Conservation (phyloP, 2,329 filamentous ascomycete species). For the Coleophoma eucalyptorum region DNA sequence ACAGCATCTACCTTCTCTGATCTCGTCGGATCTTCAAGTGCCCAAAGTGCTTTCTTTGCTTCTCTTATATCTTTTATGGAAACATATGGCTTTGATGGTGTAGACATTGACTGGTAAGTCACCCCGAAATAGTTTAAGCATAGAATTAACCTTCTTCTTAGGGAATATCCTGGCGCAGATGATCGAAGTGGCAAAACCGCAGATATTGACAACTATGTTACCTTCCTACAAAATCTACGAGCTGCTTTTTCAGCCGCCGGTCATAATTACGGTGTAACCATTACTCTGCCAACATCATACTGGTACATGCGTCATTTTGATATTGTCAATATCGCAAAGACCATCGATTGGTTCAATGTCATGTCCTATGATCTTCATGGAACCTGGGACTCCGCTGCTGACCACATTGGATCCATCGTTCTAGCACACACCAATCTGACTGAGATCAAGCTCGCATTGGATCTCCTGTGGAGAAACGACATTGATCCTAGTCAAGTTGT, state of each 20-base stretch:
- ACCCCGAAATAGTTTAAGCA: too few species aligned
- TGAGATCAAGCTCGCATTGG: constrained; percentile 9
- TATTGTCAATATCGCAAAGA: constrained; percentile 12
- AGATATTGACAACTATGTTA: not conserved
- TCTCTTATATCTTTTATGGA: too few species aligned
- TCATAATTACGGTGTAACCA: constrained; percentile 31
- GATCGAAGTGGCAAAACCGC: too few species aligned
- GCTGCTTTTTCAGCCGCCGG: constrained; percentile 15
- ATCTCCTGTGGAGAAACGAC: constrained; percentile 4
- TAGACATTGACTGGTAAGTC: too few species aligned
- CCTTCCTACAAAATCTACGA: not conserved
- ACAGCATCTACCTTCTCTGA: too few species aligned
- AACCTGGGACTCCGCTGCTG: constrained; percentile 8
- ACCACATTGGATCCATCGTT: not conserved
- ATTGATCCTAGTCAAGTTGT: constrained; percentile 5
- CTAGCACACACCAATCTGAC: constrained; percentile 14
- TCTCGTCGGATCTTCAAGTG: too few species aligned
- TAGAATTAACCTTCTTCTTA: too few species aligned
- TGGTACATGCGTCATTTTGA: constrained; percentile 30
- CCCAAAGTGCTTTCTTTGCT: too few species aligned
- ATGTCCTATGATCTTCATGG: constrained; percentile 31
- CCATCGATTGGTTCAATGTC: constrained; percentile 25
- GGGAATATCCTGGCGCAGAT: too few species aligned
- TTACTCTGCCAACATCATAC: constrained; percentile 26
- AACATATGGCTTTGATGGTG: too few species aligned